phyloP scores from a whole-genome alignment of 2,329 filamentous ascomycete genomes.

The Aspergillus pseudoviridinutans region DNA sequence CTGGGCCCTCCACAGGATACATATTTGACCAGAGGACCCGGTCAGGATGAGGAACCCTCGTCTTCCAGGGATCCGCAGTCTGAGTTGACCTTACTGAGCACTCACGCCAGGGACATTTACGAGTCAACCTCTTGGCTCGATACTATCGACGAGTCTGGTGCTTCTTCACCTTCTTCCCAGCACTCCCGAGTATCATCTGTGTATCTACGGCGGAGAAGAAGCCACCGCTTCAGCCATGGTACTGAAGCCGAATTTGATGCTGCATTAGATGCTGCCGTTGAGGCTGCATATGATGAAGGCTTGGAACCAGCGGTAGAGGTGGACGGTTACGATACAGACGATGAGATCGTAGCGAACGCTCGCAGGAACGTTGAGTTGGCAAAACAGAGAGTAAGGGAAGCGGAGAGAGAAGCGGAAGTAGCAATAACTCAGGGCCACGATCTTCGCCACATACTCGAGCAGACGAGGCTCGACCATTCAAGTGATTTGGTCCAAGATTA shows the following conservation, averaged over 20 bases:
- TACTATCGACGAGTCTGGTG: slow-evolving; percentile 85
- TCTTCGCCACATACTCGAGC: slow-evolving; percentile 42
- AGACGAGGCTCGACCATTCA: slow-evolving; percentile 17
- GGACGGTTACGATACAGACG: slow-evolving; percentile 25
- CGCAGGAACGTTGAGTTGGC: slow-evolving; percentile 68
- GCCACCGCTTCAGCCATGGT: slow-evolving; percentile 63
- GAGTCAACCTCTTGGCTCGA: slow-evolving; percentile 92
- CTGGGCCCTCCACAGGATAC: neutral
- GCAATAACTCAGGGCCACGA: slow-evolving; percentile 60
- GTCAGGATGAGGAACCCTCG: neutral
- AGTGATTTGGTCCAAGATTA: slow-evolving; percentile 41
- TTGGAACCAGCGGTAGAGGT: slow-evolving; percentile 62
- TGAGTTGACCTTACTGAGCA: slow-evolving; percentile 19
- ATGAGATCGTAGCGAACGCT: slow-evolving; percentile 46
- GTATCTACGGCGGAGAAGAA: slow-evolving; percentile 64
- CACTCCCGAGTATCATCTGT: slow-evolving; percentile 75
- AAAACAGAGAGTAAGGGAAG: slow-evolving; percentile 70
- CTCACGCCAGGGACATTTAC: slow-evolving; percentile 53
- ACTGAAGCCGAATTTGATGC: slow-evolving; percentile 92
- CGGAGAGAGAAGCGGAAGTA: slow-evolving; percentile 65
- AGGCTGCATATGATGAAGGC: slow-evolving; percentile 91
- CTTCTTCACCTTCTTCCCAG: slow-evolving; percentile 72
- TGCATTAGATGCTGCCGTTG: slow-evolving; percentile 89
- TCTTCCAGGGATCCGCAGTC: slow-evolving; percentile 5
- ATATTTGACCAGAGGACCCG: neutral